Base-by-base conservation (phyloP, 1,284 basidiomycete species). In the Trichosporon faecale region DNA sequence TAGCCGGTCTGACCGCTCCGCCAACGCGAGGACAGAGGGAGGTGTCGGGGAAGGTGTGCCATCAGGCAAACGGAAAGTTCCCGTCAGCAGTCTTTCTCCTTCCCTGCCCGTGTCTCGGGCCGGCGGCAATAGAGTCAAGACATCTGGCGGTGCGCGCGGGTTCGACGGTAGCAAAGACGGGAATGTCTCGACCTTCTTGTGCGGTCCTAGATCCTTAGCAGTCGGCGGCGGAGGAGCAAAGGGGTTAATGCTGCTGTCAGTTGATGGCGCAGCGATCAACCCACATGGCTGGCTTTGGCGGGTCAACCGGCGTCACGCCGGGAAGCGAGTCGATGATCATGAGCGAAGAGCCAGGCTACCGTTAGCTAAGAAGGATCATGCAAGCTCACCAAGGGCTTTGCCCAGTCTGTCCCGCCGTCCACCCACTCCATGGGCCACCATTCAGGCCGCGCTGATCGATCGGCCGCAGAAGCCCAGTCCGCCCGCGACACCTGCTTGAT, bases 321-420 rank as follows among this genome's bases (percentile, higher is more conserved):
- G 81, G 81, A 29, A 82, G 65, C 1, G 74, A 76, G 55, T 79
- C 79, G 66, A 82, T 77, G 27, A 82, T 75, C 67, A 68, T 74
- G 12, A 75, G 60, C 6, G 77, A 71, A 1, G 77, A 78, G 3
- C 80, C 80, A 35, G 77, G 76, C 79, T 82, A 67, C 0, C n/a
- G 61, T 68, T 12, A 71, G 69, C 55, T 21, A 6, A 9, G 0
- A 8, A 11, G 1, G 2, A n/a, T 0, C 16, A 27, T 1, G n/a
- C 16, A 9, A 16, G 44, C 73, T 63, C 60, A 79, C 76, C 49
- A 69, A 69, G 9, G 70, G 66, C 25, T 63, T 65, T 3, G 72
- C 72, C 77, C 78, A 77, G 0, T 67, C 67, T 2, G 12, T 25
- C 0, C 55, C 67, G 1, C 44, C 68, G 2, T 40, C 46, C 3